Evolutionary conservation across 2,329 filamentous ascomycete genomes (phyloP), one percentile per base, ranked within the genome.

Genomic region (Pseudocercospora vitis): DNA sequence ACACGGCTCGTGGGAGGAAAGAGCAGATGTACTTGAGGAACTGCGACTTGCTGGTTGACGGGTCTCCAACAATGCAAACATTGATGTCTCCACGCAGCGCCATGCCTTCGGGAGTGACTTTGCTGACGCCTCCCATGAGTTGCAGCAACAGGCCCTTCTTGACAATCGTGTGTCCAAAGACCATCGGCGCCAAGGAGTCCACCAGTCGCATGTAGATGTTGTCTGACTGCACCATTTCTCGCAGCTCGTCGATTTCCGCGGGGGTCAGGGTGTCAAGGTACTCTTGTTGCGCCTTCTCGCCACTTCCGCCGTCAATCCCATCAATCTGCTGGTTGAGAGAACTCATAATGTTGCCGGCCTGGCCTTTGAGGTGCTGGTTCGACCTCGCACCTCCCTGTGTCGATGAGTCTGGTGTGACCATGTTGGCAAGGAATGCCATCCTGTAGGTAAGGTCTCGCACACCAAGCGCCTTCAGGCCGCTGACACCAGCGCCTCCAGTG

Each of bases 11-110:
- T 19, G 94, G 94, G n/a, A 96, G 85, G 69, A 99, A 91, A 21
- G 89, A 94, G 78, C 91, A 96, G 60, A 99, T 88, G 68, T 99
- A 99, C 76, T 97, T 97, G 65, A 99, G 77, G 72, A 99, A 99
- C 66, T 99, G 94, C 26, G 91, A 96, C 72, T 99, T 99, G 61
- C 90, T 95, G 1, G 94, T 99, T 8, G 89, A 95, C 1, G 94
- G 94, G 69, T 99, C 94, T 56, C 94, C 94, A 54, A 99, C 94
- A 63, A 99, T 89, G 73, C 94, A 99, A 58, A 99, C 95, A 75
- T 99, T 99, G 78, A 99, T 91, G 69, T 99, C 94, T 63, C 94
- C 94, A 81, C 94, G 86, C 37, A 99, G 81, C 59, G 91, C 85
- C 90, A 99, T 96, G 58, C 90, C 92, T 74, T 99, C 94, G 0